Base-by-base conservation (phyloP, 768 basidiomycete genomes). In the Russula olivacea region DNA sequence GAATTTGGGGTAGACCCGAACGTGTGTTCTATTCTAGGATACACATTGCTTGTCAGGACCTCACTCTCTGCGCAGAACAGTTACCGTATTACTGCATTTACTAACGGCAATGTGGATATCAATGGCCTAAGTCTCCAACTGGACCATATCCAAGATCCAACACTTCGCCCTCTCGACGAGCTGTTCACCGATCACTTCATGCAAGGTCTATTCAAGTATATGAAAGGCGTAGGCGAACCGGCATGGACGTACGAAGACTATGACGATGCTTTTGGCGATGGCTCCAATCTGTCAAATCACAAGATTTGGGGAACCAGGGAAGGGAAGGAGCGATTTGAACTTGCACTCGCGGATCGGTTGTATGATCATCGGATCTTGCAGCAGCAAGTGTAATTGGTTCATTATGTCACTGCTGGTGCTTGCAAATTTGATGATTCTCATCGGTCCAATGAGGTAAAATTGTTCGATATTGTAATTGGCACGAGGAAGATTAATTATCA, bases 111-210 rank as follows among this genome's bases (percentile, higher is more conserved):
- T 11, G 48, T 0, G 9, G 61, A 56, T 34, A 34, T 56, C 7
- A 61, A 61, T 14, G 55, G 48, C 36, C 3, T 12, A 1, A 9
- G 14, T 34, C 61, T 61, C 23, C 49, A 43, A 19, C 49, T 56
- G 30, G 30, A 43, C n/a, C 61, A 61, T 51, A 61, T 61, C 4
- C 36, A 30, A 17, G 53, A 61, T 12, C 36, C 53, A 17, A 55
- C 47, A 21, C 34, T 61, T 40, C 45, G 53, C 25, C 60, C 60
- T 4, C 60, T 61, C 11, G 60, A 55, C 5, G 60, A 55, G n/a
- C 47, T 61, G n/a, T 28, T 61, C 36, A 55, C n/a, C 9, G 53
- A 61, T 21, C 47, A 55, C 6, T 61, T 61, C 11, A 55, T 61
- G 53, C 53, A 61, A 2, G 60, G 60, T 9, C 7, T 61, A 7